Base-by-base conservation (phyloP, 2,329 filamentous ascomycete species). In the Calonectria fujianensis region DNA sequence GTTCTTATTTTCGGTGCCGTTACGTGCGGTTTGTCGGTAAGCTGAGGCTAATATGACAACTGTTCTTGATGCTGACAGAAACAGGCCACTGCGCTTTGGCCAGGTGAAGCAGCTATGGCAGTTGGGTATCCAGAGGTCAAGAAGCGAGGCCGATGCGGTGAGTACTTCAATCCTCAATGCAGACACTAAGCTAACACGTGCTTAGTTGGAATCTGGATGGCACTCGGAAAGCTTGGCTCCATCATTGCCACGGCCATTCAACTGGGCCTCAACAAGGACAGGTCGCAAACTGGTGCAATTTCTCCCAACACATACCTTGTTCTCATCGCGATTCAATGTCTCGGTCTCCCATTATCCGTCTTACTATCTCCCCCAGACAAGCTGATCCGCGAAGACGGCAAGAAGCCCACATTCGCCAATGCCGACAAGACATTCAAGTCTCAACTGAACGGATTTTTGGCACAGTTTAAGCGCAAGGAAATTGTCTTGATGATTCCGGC, bases 381-480 rank as follows among this genome's bases (percentile, higher is more conserved):
- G 27, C 24, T 63, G 14, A 63, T 63, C 13, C 57, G 57, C n/a
- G 37, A 41, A 37, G 57, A 63, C 18, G 57, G 57, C 14, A 63
- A 41, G 24, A 63, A 63, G 57, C 57, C 35, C 37, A 63, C 57
- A 29, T 63, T 63, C 27, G 35, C 57, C 14, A 63, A 41, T 13
- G 20, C 57, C 37, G 10, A 41, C 35, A 63, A 41, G 24, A 63
- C 57, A 41, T 41, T 63, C 20, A 41, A 29, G 39, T 63, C 57
- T 13, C 35, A 63, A 13, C 35, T 39, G 1, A 14, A 2, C 2
- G 57, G 57, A 4, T 63, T 41, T 7, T 16, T 63, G 37, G 57
- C 48, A 24, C 50, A 54, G 20, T 45, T 54, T 18, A 68, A 68
- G 65, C 50, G 50, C 48, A 68, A 68, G 51, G 35, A 68, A 20